Evolutionary conservation across 345 rosid species (phyloP).

Genomic region (Raphanus raphanistrum): DNA sequence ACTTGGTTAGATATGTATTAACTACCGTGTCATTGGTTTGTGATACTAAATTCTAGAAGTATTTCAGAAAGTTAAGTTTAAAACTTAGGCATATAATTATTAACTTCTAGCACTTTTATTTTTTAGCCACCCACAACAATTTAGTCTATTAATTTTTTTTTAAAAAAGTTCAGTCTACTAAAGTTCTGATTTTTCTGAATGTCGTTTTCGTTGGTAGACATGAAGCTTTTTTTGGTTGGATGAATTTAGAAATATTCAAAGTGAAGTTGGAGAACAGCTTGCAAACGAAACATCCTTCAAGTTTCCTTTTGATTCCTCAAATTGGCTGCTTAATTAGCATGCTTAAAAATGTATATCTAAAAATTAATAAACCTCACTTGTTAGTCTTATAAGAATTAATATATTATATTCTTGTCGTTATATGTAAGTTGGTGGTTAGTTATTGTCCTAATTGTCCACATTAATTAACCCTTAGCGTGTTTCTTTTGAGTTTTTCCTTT

Average conservation of each 20-base stretch:
- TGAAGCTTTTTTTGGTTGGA: slow-evolving; percentile 32
- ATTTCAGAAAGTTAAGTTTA: background rate
- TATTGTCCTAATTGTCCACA: slow-evolving; percentile 21
- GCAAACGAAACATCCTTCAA: slow-evolving; percentile 20
- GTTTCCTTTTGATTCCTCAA: slow-evolving; percentile 21
- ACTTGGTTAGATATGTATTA: background rate
- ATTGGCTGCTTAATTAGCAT: slow-evolving; percentile 35
- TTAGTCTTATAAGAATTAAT: slow-evolving; percentile 11
- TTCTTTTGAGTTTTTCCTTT: slow-evolving; percentile 26
- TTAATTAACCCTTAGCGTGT: slow-evolving; percentile 24
- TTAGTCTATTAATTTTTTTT: background rate
- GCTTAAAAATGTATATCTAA: background rate
- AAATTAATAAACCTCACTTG: slow-evolving; percentile 1
- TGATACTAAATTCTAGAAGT: background rate
- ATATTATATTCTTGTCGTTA: slow-evolving; percentile 28
- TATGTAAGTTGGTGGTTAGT: slow-evolving; percentile 24
- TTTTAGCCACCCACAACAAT: background rate
- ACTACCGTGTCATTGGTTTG: background rate
- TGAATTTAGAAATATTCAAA: slow-evolving; percentile 30
- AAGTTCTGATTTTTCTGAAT: background rate
- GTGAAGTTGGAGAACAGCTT: slow-evolving; percentile 36
- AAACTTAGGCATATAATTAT: background rate
- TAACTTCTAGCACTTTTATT: background rate
- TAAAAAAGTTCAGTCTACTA: background rate
- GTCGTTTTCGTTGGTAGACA: slow-evolving; percentile 30